Conservation (phyloP, 495 filamentous ascomycete species). For the Neurospora sp. region DNA sequence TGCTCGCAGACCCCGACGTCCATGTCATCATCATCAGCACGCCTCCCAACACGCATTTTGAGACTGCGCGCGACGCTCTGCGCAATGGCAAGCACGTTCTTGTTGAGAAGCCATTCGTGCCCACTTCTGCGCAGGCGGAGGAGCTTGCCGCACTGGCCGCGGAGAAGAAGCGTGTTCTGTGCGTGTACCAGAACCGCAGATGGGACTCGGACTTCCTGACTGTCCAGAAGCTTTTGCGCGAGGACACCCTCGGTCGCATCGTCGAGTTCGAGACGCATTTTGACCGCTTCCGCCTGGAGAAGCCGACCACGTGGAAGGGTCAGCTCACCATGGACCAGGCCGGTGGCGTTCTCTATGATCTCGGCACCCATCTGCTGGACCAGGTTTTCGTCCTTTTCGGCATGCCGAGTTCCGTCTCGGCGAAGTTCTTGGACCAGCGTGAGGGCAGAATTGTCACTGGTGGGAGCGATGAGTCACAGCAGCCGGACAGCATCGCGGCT, state of each 20-base stretch:
- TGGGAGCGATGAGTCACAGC: slow-evolving; percentile 38
- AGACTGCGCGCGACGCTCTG: slow-evolving; percentile 53
- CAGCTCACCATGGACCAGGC: slow-evolving; percentile 47
- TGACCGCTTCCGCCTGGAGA: slow-evolving; percentile 60
- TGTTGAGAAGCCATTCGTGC: slow-evolving; percentile 84
- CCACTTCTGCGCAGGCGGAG: slow-evolving; percentile 58
- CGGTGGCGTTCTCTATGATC: slow-evolving; percentile 67
- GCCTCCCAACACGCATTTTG: slow-evolving; percentile 64
- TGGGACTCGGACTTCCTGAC: slow-evolving; percentile 82
- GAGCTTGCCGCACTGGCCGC: slow-evolving; percentile 56
- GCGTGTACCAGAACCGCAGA: slow-evolving; percentile 83
- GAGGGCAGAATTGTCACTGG: slow-evolving; percentile 28
- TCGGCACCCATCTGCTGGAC: slow-evolving; percentile 77
- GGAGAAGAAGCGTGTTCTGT: slow-evolving; percentile 50
- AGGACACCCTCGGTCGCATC: slow-evolving; percentile 50
- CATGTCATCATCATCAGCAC: slow-evolving; percentile 70
- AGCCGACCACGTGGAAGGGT: slow-evolving; percentile 59
- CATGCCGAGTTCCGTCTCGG: slow-evolving; percentile 57
- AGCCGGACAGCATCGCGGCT: slow-evolving; percentile 61
- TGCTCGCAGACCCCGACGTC: slow-evolving; percentile 55
- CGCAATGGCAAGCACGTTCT: slow-evolving; percentile 73
- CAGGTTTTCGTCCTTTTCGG: slow-evolving; percentile 75
- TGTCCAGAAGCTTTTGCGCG: slow-evolving; percentile 49
- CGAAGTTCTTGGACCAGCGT: slow-evolving; percentile 57
- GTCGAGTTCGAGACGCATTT: slow-evolving; percentile 75